These are phyloP conservation scores for Aspergillus pseudoviridinutans DNA, from an alignment of 2,329 filamentous ascomycete species.

Conservation along the genomic window DNA sequence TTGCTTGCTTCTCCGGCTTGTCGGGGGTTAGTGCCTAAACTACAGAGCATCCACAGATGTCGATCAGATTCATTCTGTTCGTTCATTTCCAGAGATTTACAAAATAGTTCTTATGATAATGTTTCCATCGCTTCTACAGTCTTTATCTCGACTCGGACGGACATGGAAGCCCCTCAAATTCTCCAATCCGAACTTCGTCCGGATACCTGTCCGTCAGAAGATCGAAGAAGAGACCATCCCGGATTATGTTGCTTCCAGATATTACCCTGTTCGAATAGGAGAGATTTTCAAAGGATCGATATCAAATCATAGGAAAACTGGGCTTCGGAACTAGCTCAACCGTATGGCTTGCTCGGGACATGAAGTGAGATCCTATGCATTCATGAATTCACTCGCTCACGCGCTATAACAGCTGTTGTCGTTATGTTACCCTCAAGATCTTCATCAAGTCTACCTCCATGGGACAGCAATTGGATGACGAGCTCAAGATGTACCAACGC, in stretches of 20 bases:
- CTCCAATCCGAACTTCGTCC: conserved; percentile 24
- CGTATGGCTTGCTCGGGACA: conserved; percentile 35
- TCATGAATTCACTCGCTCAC: background rate
- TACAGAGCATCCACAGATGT: too few relatives aligned
- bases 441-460: conserved; percentile 25
- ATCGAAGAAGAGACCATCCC: conserved; percentile 34
- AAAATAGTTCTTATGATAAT: too few relatives aligned
- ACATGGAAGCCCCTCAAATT: conserved; percentile 32
- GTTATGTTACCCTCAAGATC: conserved; percentile 30
- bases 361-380: conserved; percentile 20
- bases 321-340: conserved; percentile 36
- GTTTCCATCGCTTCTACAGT: conserved; percentile 15
- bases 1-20: too few relatives aligned
- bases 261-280: conserved; percentile 30
- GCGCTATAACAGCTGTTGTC: conserved; percentile 14
- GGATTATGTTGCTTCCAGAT: conserved; percentile 19
- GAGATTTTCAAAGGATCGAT: conserved; percentile 26
- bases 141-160: conserved; percentile 20
- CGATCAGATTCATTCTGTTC: too few relatives aligned
- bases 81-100: too few relatives aligned
- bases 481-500: conserved; percentile 43
- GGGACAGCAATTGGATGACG: conserved; percentile 30
- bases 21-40: too few relatives aligned
- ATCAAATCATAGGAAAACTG: conserved; percentile 34
- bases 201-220: conserved; percentile 18